phyloP scores from a whole-genome alignment of 2,329 filamentous ascomycete genomes.

The Metarhizium anisopliae region DNA sequence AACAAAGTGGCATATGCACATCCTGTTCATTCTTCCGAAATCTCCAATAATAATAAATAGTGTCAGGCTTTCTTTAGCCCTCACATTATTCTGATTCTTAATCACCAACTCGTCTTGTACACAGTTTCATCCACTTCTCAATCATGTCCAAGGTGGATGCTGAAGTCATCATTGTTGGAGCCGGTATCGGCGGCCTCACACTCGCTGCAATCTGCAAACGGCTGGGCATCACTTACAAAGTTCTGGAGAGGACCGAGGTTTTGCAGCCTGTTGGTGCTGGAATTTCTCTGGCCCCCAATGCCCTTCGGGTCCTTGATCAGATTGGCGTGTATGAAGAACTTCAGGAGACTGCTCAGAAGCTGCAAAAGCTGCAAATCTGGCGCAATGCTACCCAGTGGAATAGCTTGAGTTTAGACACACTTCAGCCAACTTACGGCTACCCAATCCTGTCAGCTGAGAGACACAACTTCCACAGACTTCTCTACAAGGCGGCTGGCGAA shows the following conservation, averaged over 20 bases:
- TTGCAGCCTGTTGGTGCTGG: conserved; percentile 11
- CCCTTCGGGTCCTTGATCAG: conserved; percentile 10
- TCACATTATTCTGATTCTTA: no score
- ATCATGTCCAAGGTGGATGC: conserved; percentile 3
- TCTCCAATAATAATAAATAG: no score
- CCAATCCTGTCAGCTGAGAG: conserved; percentile 9
- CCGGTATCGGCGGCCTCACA: conserved; percentile 13
- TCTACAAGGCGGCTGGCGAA: conserved; percentile 9
- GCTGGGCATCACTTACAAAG: conserved; percentile 10
- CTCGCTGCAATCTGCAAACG: conserved; percentile 10
- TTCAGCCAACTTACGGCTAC: conserved; percentile 8
- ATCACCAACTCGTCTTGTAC: no score
- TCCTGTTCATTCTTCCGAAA: no score
- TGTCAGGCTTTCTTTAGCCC: no score
- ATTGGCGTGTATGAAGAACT: conserved; percentile 10
- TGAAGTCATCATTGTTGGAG: conserved; percentile 14
- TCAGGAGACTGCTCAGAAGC: conserved; percentile 5
- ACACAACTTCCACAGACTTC: conserved; percentile 10
- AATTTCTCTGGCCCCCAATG: conserved; percentile 12
- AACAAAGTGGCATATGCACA: background rate
- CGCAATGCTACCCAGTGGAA: conserved; percentile 10
- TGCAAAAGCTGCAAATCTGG: conserved; percentile 9
- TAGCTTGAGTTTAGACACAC: conserved; percentile 3
- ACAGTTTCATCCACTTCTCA: background rate
- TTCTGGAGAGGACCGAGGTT: conserved; percentile 9